Conservation (phyloP, 768 basidiomycete genomes). For the Jaapia argillacea region DNA sequence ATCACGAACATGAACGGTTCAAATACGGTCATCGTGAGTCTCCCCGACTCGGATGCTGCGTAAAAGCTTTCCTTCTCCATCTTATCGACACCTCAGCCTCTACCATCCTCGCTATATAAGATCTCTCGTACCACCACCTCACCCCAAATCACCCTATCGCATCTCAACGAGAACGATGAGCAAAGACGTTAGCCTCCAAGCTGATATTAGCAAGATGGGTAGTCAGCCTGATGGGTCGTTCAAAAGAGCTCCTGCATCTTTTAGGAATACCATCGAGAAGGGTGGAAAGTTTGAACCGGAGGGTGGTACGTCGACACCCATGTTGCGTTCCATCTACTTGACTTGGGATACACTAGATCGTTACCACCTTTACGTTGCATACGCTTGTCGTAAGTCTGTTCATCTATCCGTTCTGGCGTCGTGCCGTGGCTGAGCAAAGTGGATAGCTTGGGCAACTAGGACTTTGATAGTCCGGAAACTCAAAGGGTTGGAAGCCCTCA, state of each 20-base stretch:
- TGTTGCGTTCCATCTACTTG: background rate
- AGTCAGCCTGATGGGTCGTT: conserved; percentile 55
- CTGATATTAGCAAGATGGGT: conserved; percentile 47
- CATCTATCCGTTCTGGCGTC: background rate
- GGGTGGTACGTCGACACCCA: conserved; percentile 37
- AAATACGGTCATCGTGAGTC: too few relatives aligned
- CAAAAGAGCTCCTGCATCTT: conserved; percentile 42
- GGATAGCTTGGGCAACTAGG: conserved; percentile 85
- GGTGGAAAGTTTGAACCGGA: conserved; percentile 65
- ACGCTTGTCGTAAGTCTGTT: conserved; percentile 64
- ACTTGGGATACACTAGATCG: conserved; percentile 39
- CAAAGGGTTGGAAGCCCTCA: conserved; percentile 82
- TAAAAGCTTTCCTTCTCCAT: too few relatives aligned
- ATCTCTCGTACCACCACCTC: too few relatives aligned
- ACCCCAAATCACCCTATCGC: too few relatives aligned
- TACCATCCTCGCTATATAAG: too few relatives aligned
- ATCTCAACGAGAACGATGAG: background rate
- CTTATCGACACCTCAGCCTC: too few relatives aligned
- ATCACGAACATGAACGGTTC: too few relatives aligned
- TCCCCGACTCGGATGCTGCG: too few relatives aligned
- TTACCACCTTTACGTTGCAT: conserved; percentile 87
- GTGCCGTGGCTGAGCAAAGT: background rate
- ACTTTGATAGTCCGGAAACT: conserved; percentile 82
- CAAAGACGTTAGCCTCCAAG: conserved; percentile 17
- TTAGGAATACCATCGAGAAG: conserved; percentile 44